Evolutionary conservation across 805 yeast species (phyloP), one percentile per base, ranked within the genome.

Genomic region (Candida saitoana): DNA sequence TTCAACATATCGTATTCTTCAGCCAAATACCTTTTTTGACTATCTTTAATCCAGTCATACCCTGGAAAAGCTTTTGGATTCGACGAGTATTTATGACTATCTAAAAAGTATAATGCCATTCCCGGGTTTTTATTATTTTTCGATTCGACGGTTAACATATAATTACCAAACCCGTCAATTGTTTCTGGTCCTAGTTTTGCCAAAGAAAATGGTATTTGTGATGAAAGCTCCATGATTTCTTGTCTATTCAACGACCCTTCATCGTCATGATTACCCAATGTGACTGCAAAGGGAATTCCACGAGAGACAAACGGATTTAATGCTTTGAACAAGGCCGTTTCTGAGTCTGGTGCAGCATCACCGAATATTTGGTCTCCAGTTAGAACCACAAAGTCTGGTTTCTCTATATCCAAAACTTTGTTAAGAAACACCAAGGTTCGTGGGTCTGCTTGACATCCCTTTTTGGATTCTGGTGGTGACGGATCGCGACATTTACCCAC

Each of bases 361-460:
- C 98, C 98, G 73, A 79, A 87, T 1, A 91, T 74, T 59, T 88
- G 96, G 63, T 91, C 99, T 5, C 99, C 99, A 0, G 96, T 82
- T 43, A 88, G 67, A 0, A 89, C 87, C 0, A 88, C 93, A 19
- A 90, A 60, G 56, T 93, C 90, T 0, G 99, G 98, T 25, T 73
- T 59, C 58, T 93, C 98, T 1, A 73, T 45, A 42, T 86, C 90
- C 36, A 91, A 63, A 0, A 86, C 84, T 16, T 59, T 59, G 5
- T 78, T 68, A 7, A 91, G 54, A 53, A 90, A 88, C 4, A 59
- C 52, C 22, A 75, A 44, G 0, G 98, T 87, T 36, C 82, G 71
- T 1, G 75, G 74, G 58, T 89, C 99, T 0, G 98, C 98, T 45
- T 74, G 63, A 56, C 98, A 93, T 9, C 62, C 66, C 4, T 65